Evolutionary conservation across 768 basidiomycete species (phyloP), one percentile per base, ranked within the genome.

Genomic region (Termitomyces heimii): DNA sequence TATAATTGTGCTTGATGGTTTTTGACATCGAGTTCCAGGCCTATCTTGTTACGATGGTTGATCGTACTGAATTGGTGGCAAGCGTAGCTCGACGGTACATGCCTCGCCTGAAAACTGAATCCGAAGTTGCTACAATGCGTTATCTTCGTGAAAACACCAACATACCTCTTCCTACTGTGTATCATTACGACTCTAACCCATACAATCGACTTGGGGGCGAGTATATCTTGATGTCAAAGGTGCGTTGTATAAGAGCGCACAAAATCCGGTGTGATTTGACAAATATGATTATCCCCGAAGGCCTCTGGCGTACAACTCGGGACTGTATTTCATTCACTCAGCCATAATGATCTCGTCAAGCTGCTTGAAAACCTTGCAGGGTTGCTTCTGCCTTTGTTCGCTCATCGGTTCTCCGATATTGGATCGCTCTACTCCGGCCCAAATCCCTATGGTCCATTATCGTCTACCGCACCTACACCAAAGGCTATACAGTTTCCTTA

Each of bases 171-270:
- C 90, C 92, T 0, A 77, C 72, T 31, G 82, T 94, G 5, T 88
- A 87, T 59, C 81, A 83, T 68, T 86, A 88, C 68, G 89, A 93
- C 63, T 79, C 90, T 0, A 92, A 92, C 65, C 91, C 90, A 9
- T 89, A 83, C 68, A 93, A 94, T 67, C 83, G 88, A 13, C 76
- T 94, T 29, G 92, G 90, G 0, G 88, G 88, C 20, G 92, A 94
- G 69, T 93, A 85, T 63, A 90, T 93, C 61, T 67, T 94, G 59
- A 91, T 93, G 91, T 88, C 88, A 54, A 92, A 87, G 82, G 90
- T 88, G 59, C 44, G 80, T 72, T 31, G 16, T 56, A 44, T 16
- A 35, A 56, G 54, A 42, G 24, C 39, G n/a, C 8, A 42, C 34
- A 10, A n/a, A 14, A 24, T 37, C 51, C 26, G 54, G 45, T 53